Evolutionary conservation across 768 basidiomycete species (phyloP), one percentile per base, ranked within the genome.

Genomic region (Amanita pseudoporphyria): DNA sequence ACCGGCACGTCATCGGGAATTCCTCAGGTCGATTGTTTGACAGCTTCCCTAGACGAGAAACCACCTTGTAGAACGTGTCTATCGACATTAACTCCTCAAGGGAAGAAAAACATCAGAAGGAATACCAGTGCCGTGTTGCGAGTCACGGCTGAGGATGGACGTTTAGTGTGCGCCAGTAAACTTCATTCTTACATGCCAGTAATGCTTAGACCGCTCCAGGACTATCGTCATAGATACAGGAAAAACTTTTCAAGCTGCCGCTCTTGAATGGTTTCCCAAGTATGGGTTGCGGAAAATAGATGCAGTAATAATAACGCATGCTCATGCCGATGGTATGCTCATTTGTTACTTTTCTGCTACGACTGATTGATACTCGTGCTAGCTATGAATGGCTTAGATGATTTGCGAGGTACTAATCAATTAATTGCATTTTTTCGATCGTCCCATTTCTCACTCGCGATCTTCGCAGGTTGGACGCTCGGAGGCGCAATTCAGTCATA

Each of bases 371-470:
- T 32, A 14, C 6, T 6, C 42, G 35, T 42, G 40, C 13, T 45
- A 73, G 91, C 92, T 5, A 88, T 91, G 70, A 90, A 91, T 58
- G 92, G 92, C 3, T 64, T 95, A 50, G 92, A 95, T 65, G 92
- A 95, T 63, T 68, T 94, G 32, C 73, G 91, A 71, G 84, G 87
- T 83, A 53, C 4, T 3, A 7, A 6, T 24, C 6, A 14, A 49
- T 39, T 7, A 43, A 6, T 51, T 49, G 35, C 16, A n/a, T 31
- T 31, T 53, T 9, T 9, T 28, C 31, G n/a, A 26, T 12, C 47
- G 31, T 28, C 26, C 7, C 26, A 28, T 28, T 28, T 28, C 47
- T 35, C 36, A 40, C 49, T 48, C 47, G 9, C 51, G 45, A 39
- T 47, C 44, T 43, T 18, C 16, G 22, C 56, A 87, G 87, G 74